These are phyloP conservation scores for Purpureocillium lavendulum DNA, from an alignment of 2,329 filamentous ascomycete species.

Conservation along the genomic window DNA sequence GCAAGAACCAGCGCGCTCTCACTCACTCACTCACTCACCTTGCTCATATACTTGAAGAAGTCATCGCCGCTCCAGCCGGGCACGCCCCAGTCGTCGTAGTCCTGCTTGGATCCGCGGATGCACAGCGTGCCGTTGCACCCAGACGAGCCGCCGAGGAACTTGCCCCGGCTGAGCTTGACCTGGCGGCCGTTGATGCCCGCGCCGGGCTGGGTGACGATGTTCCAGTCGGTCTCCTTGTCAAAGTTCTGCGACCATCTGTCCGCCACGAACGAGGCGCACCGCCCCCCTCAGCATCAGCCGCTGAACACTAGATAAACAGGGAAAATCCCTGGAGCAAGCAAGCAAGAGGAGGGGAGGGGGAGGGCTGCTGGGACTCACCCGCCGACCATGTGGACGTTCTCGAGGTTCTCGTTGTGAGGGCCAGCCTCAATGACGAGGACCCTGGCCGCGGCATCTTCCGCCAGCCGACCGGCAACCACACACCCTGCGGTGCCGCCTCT, in stretches of 20 bases:
- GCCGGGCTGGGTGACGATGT: slow-evolving; percentile 32
- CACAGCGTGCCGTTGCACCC: slow-evolving; percentile 42
- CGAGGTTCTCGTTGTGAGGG: slow-evolving; percentile 30
- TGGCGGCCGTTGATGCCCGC: slow-evolving; percentile 29
- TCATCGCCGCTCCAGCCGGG: slow-evolving; percentile 49
- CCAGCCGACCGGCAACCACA: slow-evolving; percentile 26
- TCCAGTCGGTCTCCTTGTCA: slow-evolving; percentile 42
- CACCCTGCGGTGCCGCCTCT: slow-evolving; percentile 28
- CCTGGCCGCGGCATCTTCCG: slow-evolving; percentile 20
- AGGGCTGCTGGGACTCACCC: slow-evolving; percentile 21
- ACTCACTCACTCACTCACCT: slow-evolving; percentile 22
- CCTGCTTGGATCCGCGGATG: slow-evolving; percentile 37
- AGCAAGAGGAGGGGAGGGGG: not conserved
- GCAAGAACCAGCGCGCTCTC: no score
- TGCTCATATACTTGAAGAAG: slow-evolving; percentile 47
- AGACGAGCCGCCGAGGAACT: slow-evolving; percentile 39
- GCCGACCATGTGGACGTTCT: slow-evolving; percentile 42
- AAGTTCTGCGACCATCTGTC: slow-evolving; percentile 34
- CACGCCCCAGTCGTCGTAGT: slow-evolving; percentile 46
- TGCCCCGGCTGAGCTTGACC: slow-evolving; percentile 38
- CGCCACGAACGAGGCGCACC: no score
- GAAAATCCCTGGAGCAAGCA: no score
- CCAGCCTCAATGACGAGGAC: slow-evolving; percentile 29
- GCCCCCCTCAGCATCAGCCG: no score
- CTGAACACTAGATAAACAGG: no score